A percentile compares a stretch with the other conserved stretches of the same genome.
Conservation (phyloP, 371 early-diverging fungal species). For the Synchytrium microbalum region DNA sequence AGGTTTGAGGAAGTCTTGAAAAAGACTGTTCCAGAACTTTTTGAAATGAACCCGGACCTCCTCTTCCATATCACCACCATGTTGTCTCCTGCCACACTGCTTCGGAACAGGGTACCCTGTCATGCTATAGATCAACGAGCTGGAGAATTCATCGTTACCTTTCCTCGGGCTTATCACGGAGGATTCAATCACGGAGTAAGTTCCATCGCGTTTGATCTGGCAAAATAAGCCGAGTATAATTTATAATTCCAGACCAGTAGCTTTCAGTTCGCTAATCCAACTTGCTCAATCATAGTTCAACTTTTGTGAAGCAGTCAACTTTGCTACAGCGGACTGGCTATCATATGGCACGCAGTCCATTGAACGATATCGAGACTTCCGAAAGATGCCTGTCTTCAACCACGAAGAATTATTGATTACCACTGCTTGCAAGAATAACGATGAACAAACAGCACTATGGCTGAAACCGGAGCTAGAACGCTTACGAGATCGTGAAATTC, state of each 20-base stretch:
- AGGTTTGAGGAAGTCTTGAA: conserved; percentile 81
- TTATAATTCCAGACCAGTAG: no score
- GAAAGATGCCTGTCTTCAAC: conserved; percentile 82
- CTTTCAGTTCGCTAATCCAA: neutral
- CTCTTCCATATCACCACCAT: conserved; percentile 88
- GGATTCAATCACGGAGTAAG: conserved; percentile 93
- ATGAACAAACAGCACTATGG: conserved; percentile 42
- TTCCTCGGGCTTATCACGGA: conserved; percentile 90
- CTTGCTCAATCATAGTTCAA: conserved; percentile 51
- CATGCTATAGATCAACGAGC: conserved; percentile 81
- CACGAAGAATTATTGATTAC: conserved; percentile 77
- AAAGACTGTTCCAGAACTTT: conserved; percentile 75
- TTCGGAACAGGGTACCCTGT: conserved; percentile 67
- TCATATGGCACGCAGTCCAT: conserved; percentile 72
- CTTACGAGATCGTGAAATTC: conserved; percentile 51
- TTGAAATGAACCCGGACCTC: conserved; percentile 84
- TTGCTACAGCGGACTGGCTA: conserved; percentile 88
- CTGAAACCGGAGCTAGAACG: conserved; percentile 46
- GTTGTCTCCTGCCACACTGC: conserved; percentile 72
- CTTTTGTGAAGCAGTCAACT: conserved; percentile 94
- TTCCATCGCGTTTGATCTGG: conserved; percentile 1
- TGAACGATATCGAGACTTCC: conserved; percentile 66
- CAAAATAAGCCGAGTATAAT: neutral
- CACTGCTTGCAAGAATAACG: conserved; percentile 39
- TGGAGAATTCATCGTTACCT: conserved; percentile 91